Evolutionary conservation across 169 alveolate genomes (phyloP).

Genomic region (Babesia divergens): DNA sequence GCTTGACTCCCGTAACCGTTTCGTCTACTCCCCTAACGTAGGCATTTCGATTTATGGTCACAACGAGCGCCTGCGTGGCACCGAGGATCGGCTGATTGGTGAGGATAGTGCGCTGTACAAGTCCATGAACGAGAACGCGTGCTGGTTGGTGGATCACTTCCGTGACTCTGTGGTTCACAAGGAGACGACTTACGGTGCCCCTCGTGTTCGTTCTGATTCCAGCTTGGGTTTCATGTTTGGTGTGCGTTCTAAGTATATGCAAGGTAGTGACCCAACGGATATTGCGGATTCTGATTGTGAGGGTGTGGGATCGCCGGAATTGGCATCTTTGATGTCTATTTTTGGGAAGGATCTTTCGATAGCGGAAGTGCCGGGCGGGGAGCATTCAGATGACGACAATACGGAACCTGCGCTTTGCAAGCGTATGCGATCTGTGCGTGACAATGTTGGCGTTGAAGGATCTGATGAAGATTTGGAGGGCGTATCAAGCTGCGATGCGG

Average conservation of each 20-base stretch:
- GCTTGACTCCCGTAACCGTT: not conserved
- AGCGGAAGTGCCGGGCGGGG: not conserved
- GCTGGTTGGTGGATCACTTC: conserved; percentile 47
- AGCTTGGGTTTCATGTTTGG: conserved; percentile 36
- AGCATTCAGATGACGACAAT: not conserved
- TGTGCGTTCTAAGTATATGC: conserved; percentile 6
- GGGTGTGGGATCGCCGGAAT: not conserved
- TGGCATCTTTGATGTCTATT: not conserved
- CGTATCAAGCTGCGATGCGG: too few relatives aligned
- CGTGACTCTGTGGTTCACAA: not conserved
- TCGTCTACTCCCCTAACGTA: not conserved
- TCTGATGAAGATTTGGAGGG: too few relatives aligned
- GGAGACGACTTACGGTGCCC: conserved; percentile 27
- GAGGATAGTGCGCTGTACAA: conserved; percentile 33
- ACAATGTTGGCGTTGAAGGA: too few relatives aligned
- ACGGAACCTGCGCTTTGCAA: not conserved
- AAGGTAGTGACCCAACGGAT: not conserved
- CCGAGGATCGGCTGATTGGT: not conserved
- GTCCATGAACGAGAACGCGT: conserved; percentile 17
- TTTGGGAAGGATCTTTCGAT: not conserved
- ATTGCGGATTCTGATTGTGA: not conserved
- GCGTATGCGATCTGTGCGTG: too few relatives aligned
- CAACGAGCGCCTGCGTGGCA: not conserved
- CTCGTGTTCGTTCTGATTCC: not conserved
- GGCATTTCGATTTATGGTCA: not conserved